A percentile compares a stretch with the other conserved stretches of the same genome.
These are phyloP conservation scores for Akanthomyces muscarius DNA, from an alignment of 2,329 filamentous ascomycete genomes.

Conservation along the genomic window DNA sequence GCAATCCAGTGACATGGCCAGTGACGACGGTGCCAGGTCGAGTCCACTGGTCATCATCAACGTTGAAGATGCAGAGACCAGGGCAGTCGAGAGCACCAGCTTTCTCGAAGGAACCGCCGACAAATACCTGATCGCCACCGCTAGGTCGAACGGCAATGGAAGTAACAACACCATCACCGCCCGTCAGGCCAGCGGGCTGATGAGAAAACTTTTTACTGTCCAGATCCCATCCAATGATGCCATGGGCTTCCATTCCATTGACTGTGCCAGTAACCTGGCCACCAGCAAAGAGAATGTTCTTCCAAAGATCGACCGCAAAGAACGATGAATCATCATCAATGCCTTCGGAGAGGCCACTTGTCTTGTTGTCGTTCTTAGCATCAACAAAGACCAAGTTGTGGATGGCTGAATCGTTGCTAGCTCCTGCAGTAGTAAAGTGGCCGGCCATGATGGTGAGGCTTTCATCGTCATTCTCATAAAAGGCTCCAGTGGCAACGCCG, in stretches of 20 bases:
- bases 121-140: constrained; percentile 66
- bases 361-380: constrained; percentile 59
- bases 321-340: constrained; percentile 72
- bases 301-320: constrained; percentile 62
- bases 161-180: constrained; percentile 67
- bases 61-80: constrained; percentile 75
- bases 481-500: constrained; percentile 74
- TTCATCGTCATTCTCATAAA: constrained; percentile 63
- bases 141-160: constrained; percentile 69
- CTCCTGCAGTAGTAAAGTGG: constrained; percentile 68
- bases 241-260: constrained; percentile 58
- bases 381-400: constrained; percentile 83
- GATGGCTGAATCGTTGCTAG: constrained; percentile 63
- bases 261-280: constrained; percentile 72
- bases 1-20: constrained; percentile 67
- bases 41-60: constrained; percentile 69
- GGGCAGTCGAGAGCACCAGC: constrained; percentile 81
- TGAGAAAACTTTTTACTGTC: constrained; percentile 56
- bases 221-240: constrained; percentile 78
- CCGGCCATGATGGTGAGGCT: constrained; percentile 89
- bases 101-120: constrained; percentile 78
- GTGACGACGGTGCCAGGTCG: constrained; percentile 68
- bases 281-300: constrained; percentile 72
- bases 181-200: constrained; percentile 73
- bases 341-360: constrained; percentile 65